Evolutionary conservation across 495 filamentous ascomycete genomes (phyloP), one percentile per base, ranked within the genome.

Genomic region (Saxophila tyrrhenica): DNA sequence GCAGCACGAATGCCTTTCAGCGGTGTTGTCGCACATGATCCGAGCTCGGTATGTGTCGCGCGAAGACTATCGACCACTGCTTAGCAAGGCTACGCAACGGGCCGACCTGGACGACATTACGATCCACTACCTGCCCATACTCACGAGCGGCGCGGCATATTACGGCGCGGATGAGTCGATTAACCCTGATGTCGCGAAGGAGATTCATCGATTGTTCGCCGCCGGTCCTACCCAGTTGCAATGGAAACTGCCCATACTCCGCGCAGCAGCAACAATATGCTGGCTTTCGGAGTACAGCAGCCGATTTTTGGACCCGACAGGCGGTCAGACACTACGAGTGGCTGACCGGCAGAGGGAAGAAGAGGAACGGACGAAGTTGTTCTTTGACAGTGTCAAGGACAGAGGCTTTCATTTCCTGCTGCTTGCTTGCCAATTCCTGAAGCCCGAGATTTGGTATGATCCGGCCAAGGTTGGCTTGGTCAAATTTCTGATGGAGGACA

Each of bases 241-340:
- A 23, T 94, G 89, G 85, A 70, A 72, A 5, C 64, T 94, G 43
- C 73, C 79, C 25, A 79, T 78, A 56, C 79, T 96, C 23, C 83
- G 88, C 54, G 88, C 89, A 48, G 82, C 87, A 2, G 72, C 86
- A 9, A 75, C 75, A 23, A 77, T 80, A 3, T 84, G 84, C 74
- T 99, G 92, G 92, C 76, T 96, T 38, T 82, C 85, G 43, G 87
- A 95, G 53, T 95, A 95, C 66, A 94, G 87, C 64, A 87, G 83
- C 15, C 89, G 85, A 75, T 95, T 87, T 65, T 73, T 83, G 55
- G 90, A 95, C 59, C 70, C 73, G 51, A 73, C 73, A 43, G 71
- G 69, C 39, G 71, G 73, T 23, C 73, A 72, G 2, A 69, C 74
- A n/a, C 65, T 79, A 22, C 69, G 75, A 17, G 76, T 74, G 0